phyloP scores from a whole-genome alignment of 306 rosid species.

The Castanea crenata region DNA sequence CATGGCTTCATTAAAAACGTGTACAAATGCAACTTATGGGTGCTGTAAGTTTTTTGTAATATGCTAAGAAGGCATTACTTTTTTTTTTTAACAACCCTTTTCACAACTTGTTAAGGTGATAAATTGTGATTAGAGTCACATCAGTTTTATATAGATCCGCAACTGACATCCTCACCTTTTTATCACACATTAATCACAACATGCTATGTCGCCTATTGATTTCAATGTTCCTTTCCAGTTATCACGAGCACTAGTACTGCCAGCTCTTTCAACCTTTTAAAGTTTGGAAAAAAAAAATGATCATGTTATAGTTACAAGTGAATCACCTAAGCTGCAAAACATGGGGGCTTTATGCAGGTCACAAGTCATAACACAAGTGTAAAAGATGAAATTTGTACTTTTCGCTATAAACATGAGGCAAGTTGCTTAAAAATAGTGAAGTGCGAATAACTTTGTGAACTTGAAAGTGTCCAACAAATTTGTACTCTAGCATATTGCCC shows the following conservation, averaged over 20 bases:
- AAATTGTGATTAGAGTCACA: too few relatives aligned
- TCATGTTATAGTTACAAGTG: background rate
- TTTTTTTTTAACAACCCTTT: too few relatives aligned
- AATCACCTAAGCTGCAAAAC: background rate
- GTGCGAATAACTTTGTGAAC: background rate
- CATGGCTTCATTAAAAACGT: background rate
- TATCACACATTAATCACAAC: too few relatives aligned
- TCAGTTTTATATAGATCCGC: too few relatives aligned
- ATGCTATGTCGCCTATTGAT: background rate
- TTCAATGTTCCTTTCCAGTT: background rate
- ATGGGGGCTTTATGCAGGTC: background rate
- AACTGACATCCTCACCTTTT: too few relatives aligned
- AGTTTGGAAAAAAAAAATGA: background rate
- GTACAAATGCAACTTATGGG: background rate
- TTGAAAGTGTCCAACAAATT: background rate
- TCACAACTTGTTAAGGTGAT: too few relatives aligned
- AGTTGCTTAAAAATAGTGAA: background rate
- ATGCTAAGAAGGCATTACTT: background rate
- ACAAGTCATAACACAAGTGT: background rate
- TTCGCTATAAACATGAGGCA: background rate
- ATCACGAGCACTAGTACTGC: background rate
- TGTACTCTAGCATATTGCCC: background rate
- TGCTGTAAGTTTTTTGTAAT: too few relatives aligned
- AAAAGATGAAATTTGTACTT: background rate
- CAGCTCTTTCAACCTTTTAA: background rate